phyloP scores from a whole-genome alignment of 345 rosid species.

The Passiflora organensis region DNA sequence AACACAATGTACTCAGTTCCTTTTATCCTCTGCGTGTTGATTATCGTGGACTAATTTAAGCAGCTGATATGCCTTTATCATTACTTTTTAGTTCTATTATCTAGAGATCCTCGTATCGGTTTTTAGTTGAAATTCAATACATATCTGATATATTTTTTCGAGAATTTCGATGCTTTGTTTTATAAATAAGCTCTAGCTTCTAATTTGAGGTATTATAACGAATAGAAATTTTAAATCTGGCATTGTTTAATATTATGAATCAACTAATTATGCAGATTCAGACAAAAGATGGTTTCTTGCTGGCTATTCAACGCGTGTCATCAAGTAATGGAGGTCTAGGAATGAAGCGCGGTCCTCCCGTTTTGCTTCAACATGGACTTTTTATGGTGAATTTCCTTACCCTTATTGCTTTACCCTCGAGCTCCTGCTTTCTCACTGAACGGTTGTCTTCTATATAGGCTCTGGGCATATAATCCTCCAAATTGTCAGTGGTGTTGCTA shows the following conservation, averaged over 20 bases:
- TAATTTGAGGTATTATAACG: too few relatives aligned
- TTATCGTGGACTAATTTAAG: background rate
- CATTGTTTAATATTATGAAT: background rate
- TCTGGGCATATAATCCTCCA: too few relatives aligned
- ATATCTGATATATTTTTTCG: too few relatives aligned
- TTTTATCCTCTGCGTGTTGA: slow-evolving; percentile 1
- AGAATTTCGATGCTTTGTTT: too few relatives aligned
- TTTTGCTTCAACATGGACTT: slow-evolving; percentile 85
- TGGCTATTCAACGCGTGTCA: slow-evolving; percentile 77
- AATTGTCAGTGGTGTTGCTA: too few relatives aligned
- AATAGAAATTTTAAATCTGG: background rate
- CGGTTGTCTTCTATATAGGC: background rate
- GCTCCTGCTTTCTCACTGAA: background rate
- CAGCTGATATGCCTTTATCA: too few relatives aligned
- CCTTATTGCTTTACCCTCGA: background rate
- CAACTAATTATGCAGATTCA: slow-evolving; percentile 34
- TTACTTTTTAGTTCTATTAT: too few relatives aligned
- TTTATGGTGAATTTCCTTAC: slow-evolving; percentile 56
- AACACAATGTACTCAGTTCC: slow-evolving; percentile 54
- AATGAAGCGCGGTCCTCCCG: slow-evolving; percentile 46
- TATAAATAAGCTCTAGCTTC: too few relatives aligned
- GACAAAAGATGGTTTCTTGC: slow-evolving; percentile 76
- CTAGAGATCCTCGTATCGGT: too few relatives aligned
- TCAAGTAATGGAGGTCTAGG: slow-evolving; percentile 27
- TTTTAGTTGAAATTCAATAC: too few relatives aligned